Conservation (phyloP, 2,329 filamentous ascomycete species). For the Aspergillus chevalieri region DNA sequence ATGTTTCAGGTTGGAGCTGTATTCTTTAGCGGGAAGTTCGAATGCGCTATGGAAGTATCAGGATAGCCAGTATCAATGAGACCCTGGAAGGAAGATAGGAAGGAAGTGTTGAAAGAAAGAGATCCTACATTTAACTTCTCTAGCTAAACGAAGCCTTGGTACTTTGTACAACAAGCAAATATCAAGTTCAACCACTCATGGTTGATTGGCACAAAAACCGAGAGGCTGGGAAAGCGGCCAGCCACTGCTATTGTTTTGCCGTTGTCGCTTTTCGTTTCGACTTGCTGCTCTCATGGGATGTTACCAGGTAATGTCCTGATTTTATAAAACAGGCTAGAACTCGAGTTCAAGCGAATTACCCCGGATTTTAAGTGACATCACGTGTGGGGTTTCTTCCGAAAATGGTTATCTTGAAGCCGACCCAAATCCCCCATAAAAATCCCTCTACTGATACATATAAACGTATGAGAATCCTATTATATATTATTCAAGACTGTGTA, state of each 20-base stretch:
- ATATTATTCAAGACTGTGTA: background rate
- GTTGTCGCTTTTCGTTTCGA: background rate
- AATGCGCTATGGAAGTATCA: background rate
- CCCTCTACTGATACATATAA: background rate
- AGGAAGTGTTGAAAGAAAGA: background rate
- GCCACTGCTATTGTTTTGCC: background rate
- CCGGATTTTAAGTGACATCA: background rate
- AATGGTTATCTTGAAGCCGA: background rate
- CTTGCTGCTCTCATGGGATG: background rate
- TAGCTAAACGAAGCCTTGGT: background rate
- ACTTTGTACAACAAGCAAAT: background rate
- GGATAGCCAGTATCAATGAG: background rate
- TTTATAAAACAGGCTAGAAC: background rate
- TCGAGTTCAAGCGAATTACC: background rate
- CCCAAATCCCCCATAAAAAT: background rate
- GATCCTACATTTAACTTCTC: background rate
- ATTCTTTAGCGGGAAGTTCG: background rate
- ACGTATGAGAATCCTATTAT: background rate
- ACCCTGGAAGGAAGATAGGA: background rate
- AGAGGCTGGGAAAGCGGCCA: background rate
- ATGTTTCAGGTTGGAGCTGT: background rate
- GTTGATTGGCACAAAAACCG: background rate
- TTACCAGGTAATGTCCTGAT: background rate
- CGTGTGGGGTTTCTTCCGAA: background rate
- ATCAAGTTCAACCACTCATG: background rate